Base-by-base conservation (phyloP, 2,329 filamentous ascomycete species). In the Fonsecaea pedrosoi region DNA sequence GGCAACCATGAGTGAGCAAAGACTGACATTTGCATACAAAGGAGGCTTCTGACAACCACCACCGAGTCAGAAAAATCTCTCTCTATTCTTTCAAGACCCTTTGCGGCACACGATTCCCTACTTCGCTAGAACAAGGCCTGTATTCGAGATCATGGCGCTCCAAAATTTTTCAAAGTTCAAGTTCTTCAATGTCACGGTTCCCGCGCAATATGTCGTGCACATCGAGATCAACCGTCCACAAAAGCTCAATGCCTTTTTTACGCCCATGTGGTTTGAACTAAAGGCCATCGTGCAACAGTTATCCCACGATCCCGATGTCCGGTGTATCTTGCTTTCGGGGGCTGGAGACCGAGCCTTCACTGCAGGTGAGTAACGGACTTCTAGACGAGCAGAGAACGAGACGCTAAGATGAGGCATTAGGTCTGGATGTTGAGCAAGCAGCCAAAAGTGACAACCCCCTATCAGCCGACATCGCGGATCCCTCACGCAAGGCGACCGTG, bases 191-290 rank as follows among this genome's bases (percentile, higher is more conserved):
- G 83, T 96, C 72, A 87, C 86, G n/a, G 88, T 88, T 50, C 92
- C 93, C 0, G 75, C 81, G 42, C 85, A 89, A 74, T 88, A 88
- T 81, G 89, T 97, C 57, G 91, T 89, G n/a, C 92, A 96, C 77
- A 90, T 98, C 66, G 90, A 97, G 80, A 96, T 96, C 80, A 94
- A 96, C 82, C 87, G 94, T 1, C 88, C 94, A 1, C 79, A 87
- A 71, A 97, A 96, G 82, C 82, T 97, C 77, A 98, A 98, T 78
- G 89, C 94, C 70, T 97, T 97, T 78, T 85, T 88, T 71, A 88
- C 92, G 77, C 82, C 80, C 62, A 94, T 97, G 88, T 97, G 94
- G 92, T 82, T 89, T 61, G 92, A 96, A 81, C 84, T 97, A 70
- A 87, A 88, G 63, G 75, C 78, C 12, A 83, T 96, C 72, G 95